Evolutionary conservation across 441 rosid species (phyloP), one percentile per base, ranked within the genome.

Genomic region (Theobroma grandiflorum): DNA sequence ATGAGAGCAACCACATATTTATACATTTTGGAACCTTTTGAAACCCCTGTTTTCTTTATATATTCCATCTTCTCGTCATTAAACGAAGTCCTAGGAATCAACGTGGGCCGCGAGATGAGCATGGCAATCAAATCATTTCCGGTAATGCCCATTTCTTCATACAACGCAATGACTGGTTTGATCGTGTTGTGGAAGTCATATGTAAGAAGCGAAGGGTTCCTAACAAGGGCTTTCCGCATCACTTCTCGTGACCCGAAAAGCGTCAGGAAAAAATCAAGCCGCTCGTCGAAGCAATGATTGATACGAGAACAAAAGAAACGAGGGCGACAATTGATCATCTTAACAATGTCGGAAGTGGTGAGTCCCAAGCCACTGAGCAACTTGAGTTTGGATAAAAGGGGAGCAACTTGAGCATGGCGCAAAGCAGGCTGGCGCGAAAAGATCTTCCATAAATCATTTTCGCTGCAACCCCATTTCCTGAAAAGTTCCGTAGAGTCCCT

Each of bases 131-230:
- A 83, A 75, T 90, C 93, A 38, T 84, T 43, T 58, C 82, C 84
- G 67, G 85, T 68, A 49, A 92, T 63, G 16, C 99, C 99, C 66
- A 90, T 18, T 40, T 76, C 82, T 81, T 87, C 94, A 80, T 95
- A 95, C 26, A 85, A 75, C 2, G 85, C 88, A 69, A 95, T 80
- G 5, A 77, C 85, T 4, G 97, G 95, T 67, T 90, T 91, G 66
- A 95, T 85, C 81, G 49, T 81, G 8, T 79, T 75, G 49, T 91
- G 85, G 38, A 92, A 86, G 49, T 94, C 95, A 82, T 92, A 93
- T 15, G 90, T 85, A 88, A 95, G 82, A 61, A 94, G 89, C 0
- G 98, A 94, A 6, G 99, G 99, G 65, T 94, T 94, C 70, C 96
- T 76, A 22, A 92, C 52, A 83, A 95, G 88, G 78, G 91, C 94